Base-by-base conservation (phyloP, 2,329 filamentous ascomycete genomes). In the Cordyceps tenuipes region DNA sequence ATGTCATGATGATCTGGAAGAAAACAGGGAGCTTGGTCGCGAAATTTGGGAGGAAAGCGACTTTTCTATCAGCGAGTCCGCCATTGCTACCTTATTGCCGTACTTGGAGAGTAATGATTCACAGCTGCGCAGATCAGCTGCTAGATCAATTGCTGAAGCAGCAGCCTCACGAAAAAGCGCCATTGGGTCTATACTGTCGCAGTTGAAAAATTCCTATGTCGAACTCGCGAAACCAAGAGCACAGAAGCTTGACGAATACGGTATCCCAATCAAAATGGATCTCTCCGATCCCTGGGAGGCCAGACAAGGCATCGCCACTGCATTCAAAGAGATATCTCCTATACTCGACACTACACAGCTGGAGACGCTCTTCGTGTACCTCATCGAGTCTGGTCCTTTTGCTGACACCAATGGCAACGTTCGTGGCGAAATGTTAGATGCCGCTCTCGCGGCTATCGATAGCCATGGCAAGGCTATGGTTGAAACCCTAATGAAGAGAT, bases 11-110 rank as follows among this genome's bases (percentile, higher is more conserved):
- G 90, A 96, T 66, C 84, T 91, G 21, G 84, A 88, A 48, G 92
- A 97, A 70, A 97, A 97, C 67, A 82, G 82, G 9, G 90, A 91
- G 50, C 79, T 96, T 57, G 93, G 89, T 7, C 82, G 81, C 56
- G 89, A 93, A 13, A 96, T 99, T 41, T 99, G 94, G 94, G 91
- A 96, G 68, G 94, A 97, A 68, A 96, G 93, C 69, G 88, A 84
- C 8, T 88, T 97, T 62, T 76, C 87, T 62, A 76, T 93, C 13
- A 81, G 83, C 1, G 76, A 83, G 21, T 79, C 87, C 7, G 82
- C 89, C 9, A 84, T 89, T 8, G 71, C 79, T 61, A 82, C 81
- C 66, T 86, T 92, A 68, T 75, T 96, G 53, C 85, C 86, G 0
- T 97, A 96, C 69, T 77, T 97, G 12, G 83, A 90, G 65, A 90